Base-by-base conservation (phyloP, 257 asterid genomes). In the Solanum chiquidenum region DNA sequence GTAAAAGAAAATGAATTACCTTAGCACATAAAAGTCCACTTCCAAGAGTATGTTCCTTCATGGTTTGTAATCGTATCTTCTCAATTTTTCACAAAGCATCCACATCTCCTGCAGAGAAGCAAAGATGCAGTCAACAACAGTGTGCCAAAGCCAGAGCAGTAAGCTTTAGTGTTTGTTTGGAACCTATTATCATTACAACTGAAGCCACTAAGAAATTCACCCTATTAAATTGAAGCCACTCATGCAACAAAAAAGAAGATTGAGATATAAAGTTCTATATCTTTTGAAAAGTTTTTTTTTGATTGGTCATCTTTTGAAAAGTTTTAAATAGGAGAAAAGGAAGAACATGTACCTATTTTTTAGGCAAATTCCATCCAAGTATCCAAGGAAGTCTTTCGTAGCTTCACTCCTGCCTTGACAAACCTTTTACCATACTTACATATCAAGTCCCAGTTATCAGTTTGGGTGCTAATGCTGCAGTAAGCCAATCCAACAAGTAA, bases 21-120 rank as follows among this genome's bases (percentile, higher is more conserved):
- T 95, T 97, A 37, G 98, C 97, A 93, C 98, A 97, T 4, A 98
- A 95, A 93, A 97, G 91, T 77, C 96, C 98, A 92, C 96, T 97
- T 62, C 91, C 90, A 87, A 93, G 92, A 52, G 94, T 92, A 87
- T 97, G 98, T 85, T 92, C 90, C 86, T 95, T 97, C 94, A 91
- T 91, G 71, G 93, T 88, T 85, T 93, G 93, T 87, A 96, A 94
- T 91, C 98, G 92, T 91, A 92, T 88, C 46, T 92, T 92, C 91
- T 97, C 98, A 87, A 94, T 92, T 93, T 94, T 92, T 98, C 99
- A 95, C 42, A 97, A 89, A 64, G 96, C 90, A 88, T 93, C 95
- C 62, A 92, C 91, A 87, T 97, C 99, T 60, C 96, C 98, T 97
- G 88, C 89, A 88, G 85, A 88, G 85, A 64, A 69, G 77, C 40